Conservation (phyloP, 148 eudicot species). For the Heliamphora exappendiculata region DNA sequence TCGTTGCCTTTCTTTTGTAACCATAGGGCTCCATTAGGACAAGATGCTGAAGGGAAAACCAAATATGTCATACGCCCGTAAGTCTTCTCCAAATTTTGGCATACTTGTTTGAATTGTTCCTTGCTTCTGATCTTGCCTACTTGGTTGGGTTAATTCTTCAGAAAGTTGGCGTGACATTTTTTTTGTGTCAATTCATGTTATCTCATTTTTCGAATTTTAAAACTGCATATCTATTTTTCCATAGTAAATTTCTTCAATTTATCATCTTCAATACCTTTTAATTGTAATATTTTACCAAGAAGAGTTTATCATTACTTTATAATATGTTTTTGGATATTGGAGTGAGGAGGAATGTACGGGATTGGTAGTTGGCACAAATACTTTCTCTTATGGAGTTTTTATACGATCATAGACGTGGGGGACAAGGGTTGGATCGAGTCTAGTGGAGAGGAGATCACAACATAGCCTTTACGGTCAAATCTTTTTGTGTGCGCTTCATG, state of each 20-base stretch:
- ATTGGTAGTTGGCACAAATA: too few relatives aligned
- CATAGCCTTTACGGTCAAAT: too few relatives aligned
- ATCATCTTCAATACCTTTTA: too few relatives aligned
- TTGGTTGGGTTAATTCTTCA: constrained; percentile 2
- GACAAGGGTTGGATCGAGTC: too few relatives aligned
- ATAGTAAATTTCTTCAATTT: neutral
- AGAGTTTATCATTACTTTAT: too few relatives aligned
- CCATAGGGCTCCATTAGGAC: constrained; percentile 71
- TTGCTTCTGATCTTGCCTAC: neutral
- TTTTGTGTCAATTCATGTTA: neutral
- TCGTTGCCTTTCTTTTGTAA: neutral
- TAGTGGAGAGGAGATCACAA: too few relatives aligned
- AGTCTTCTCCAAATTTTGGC: constrained; percentile 21
- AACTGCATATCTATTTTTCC: neutral
- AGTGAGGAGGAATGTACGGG: too few relatives aligned
- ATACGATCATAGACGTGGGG: too few relatives aligned
- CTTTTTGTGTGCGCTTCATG: too few relatives aligned
- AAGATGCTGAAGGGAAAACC: constrained; percentile 79
- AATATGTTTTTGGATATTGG: too few relatives aligned
- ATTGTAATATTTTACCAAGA: too few relatives aligned
- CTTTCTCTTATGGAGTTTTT: too few relatives aligned
- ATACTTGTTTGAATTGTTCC: neutral
- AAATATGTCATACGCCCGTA: constrained; percentile 95
- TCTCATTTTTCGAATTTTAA: neutral
- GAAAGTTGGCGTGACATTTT: neutral